Evolutionary conservation across 1,139 yeast genomes (phyloP).

Genomic region (Saccharomyces pastorianus): DNA sequence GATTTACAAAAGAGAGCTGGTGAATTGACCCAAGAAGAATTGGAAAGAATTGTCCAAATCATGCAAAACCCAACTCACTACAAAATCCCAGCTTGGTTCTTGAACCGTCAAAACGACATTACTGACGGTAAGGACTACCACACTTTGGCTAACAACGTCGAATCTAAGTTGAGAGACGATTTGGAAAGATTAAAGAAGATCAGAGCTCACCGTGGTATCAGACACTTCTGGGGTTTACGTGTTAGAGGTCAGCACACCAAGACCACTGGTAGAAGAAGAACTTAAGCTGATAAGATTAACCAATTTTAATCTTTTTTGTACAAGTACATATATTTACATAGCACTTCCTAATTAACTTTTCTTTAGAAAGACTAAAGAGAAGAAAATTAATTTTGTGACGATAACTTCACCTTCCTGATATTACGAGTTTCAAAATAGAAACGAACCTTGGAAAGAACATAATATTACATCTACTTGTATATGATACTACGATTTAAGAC

Average conservation of each 20-base stretch:
- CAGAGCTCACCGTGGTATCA: constrained; percentile 99
- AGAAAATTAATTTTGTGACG: not conserved
- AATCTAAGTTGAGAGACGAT: constrained; percentile 99
- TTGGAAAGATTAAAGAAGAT: constrained; percentile 99
- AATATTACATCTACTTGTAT: not conserved
- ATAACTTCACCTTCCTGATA: not conserved
- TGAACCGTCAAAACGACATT: constrained; percentile 98
- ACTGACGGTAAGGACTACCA: constrained; percentile 99
- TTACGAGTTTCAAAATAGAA: not conserved
- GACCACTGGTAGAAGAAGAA: constrained; percentile 89
- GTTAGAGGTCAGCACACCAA: constrained; percentile 99
- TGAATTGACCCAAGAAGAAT: constrained; percentile 99
- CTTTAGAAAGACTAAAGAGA: not conserved
- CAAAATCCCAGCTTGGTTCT: constrained; percentile 99
- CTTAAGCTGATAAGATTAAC: constrained; percentile 19
- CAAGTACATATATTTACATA: constrained; percentile 3
- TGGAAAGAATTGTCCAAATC: constrained; percentile 98
- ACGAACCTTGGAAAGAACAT: not conserved
- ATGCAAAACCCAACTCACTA: constrained; percentile 99
- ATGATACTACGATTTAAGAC: too few species aligned
- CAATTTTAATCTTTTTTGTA: constrained; percentile 3
- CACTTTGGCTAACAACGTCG: constrained; percentile 97
- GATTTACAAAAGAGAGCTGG: constrained; percentile 98
- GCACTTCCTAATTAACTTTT: not conserved
- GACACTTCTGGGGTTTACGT: constrained; percentile 99